These are phyloP conservation scores for Sphaerostilbella broomeana DNA, from an alignment of 2,329 filamentous ascomycete species.

Conservation along the genomic window DNA sequence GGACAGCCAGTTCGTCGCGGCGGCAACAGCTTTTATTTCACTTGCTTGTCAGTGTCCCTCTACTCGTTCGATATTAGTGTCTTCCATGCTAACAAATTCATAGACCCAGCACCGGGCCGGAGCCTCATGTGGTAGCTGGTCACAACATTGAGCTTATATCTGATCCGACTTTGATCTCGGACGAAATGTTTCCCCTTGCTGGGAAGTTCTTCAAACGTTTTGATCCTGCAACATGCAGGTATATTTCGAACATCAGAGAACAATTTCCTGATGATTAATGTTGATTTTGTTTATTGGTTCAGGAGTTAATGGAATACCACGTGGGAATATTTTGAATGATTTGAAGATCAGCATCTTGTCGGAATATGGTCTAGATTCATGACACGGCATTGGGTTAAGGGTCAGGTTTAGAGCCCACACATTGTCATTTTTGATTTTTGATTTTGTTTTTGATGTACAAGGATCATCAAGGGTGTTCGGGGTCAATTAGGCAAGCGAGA, in stretches of 20 bases:
- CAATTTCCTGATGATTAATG: conserved; percentile 77
- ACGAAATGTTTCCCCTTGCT: conserved; percentile 59
- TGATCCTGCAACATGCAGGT: conserved; percentile 57
- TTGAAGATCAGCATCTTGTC: neutral
- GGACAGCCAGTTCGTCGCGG: neutral
- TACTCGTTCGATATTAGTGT: neutral
- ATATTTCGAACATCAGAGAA: conserved; percentile 74
- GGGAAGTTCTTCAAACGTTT: conserved; percentile 88
- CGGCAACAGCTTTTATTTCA: conserved; percentile 56
- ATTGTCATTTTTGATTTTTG: too few relatives aligned
- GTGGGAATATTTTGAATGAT: neutral
- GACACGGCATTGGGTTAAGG: too few relatives aligned
- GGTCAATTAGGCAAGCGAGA: too few relatives aligned
- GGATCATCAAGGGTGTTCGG: too few relatives aligned
- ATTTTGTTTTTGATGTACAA: too few relatives aligned
- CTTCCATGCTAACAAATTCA: neutral
- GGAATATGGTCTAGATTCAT: too few relatives aligned
- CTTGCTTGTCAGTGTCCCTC: conserved; percentile 64
- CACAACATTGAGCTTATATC: conserved; percentile 67
- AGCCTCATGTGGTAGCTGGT: conserved; percentile 45
- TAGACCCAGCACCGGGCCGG: conserved; percentile 28
- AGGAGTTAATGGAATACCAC: neutral
- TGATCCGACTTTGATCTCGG: conserved; percentile 40
- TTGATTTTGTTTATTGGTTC: neutral
- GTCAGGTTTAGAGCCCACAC: too few relatives aligned